Conservation (phyloP, 2,329 filamentous ascomycete genomes). For the Lachnellula occidentalis region DNA sequence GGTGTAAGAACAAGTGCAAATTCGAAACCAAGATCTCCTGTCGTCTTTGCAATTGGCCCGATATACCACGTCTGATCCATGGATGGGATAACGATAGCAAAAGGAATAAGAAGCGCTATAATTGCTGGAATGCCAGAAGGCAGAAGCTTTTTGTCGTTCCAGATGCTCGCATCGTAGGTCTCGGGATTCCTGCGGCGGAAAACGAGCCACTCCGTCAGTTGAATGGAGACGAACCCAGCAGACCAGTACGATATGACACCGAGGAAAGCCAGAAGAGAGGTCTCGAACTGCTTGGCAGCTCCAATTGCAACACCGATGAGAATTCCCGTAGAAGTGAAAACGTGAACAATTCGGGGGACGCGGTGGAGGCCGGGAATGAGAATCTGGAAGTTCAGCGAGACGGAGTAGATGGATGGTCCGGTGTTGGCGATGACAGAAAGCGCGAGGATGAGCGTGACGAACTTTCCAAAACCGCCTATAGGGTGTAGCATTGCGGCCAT, state of each 20-base stretch:
- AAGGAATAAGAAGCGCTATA: conserved; percentile 33
- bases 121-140: conserved; percentile 38
- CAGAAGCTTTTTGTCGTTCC: conserved; percentile 35
- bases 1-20: conserved; percentile 47
- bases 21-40: conserved; percentile 62
- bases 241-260: conserved; percentile 28
- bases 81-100: conserved; percentile 49
- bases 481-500: conserved; percentile 54
- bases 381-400: conserved; percentile 61
- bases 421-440: conserved; percentile 55
- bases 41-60: conserved; percentile 52
- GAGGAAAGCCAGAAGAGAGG: conserved; percentile 59
- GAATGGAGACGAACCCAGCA: conserved; percentile 30
- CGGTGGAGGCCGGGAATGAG: conserved; percentile 50
- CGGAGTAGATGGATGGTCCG: conserved; percentile 54
- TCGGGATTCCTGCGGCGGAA: conserved; percentile 30
- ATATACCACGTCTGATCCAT: conserved; percentile 58
- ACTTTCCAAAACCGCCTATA: conserved; percentile 56
- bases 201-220: conserved; percentile 32
- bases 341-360: conserved; percentile 53
- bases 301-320: conserved; percentile 53
- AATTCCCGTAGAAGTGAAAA: conserved; percentile 51
- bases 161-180: conserved; percentile 32
- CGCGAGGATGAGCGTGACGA: conserved; percentile 53
- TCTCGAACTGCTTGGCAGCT: conserved; percentile 51